A percentile compares a stretch with the other conserved stretches of the same genome.
Conservation (phyloP, 2,329 filamentous ascomycete species). For the Alternaria sp. region DNA sequence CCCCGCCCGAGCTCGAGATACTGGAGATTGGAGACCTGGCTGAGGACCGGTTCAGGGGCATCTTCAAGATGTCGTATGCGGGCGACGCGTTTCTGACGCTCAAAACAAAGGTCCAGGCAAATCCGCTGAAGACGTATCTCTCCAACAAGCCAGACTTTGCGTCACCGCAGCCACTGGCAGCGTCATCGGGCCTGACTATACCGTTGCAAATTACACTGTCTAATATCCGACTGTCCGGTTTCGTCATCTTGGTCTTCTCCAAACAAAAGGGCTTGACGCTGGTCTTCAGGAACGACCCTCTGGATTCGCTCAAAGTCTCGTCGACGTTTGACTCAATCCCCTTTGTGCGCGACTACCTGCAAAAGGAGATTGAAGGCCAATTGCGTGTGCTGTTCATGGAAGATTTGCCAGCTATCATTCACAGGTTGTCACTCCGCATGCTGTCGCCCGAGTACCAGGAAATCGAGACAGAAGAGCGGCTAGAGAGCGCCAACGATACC, state of each 20-base stretch:
- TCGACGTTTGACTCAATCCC: slow-evolving; percentile 99
- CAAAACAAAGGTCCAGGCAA: slow-evolving; percentile 95
- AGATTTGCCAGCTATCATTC: slow-evolving; percentile 94
- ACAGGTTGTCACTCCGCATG: slow-evolving; percentile 83
- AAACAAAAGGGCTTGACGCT: slow-evolving; percentile 96
- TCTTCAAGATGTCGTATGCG: slow-evolving; percentile 99
- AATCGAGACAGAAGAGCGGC: slow-evolving; percentile 65
- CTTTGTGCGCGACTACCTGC: slow-evolving; percentile 95
- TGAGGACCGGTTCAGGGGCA: slow-evolving; percentile 94
- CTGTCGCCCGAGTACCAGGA: slow-evolving; percentile 87
- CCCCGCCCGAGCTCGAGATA: slow-evolving; percentile 94
- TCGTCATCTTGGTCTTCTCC: slow-evolving; percentile 97
- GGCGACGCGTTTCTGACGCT: slow-evolving; percentile 95
- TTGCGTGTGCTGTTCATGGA: slow-evolving; percentile 96
- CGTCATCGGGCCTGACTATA: slow-evolving; percentile 90
- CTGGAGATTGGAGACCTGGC: slow-evolving; percentile 96
- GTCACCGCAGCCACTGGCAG: slow-evolving; percentile 89
- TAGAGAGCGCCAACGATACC: slow-evolving; percentile 56
- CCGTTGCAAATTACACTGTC: slow-evolving; percentile 97
- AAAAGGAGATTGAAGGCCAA: slow-evolving; percentile 94
- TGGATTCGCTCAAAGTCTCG: slow-evolving; percentile 97
- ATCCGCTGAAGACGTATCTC: slow-evolving; percentile 94
- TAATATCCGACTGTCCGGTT: slow-evolving; percentile 92
- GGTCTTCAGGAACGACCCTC: slow-evolving; percentile 96
- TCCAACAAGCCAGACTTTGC: slow-evolving; percentile 91